phyloP scores from a whole-genome alignment of 2,329 filamentous ascomycete genomes.

The Paraphaeosphaeria sporulosa region DNA sequence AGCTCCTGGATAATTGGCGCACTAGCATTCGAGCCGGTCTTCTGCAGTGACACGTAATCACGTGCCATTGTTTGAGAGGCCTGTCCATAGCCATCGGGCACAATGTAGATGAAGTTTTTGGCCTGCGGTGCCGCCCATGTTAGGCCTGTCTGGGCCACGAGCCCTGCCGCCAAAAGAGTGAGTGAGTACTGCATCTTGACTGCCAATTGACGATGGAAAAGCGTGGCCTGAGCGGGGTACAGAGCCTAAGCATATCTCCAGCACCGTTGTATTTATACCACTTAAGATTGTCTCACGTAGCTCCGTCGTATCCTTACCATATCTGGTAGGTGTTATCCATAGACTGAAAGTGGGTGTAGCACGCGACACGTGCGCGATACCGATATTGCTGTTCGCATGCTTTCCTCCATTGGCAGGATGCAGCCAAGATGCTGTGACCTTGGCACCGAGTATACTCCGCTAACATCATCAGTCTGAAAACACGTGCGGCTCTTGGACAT shows the following conservation, averaged over 20 bases:
- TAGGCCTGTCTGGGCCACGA: conserved; percentile 19
- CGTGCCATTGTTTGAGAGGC: conserved; percentile 34
- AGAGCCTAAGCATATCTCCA: background rate
- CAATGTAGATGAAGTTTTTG: conserved; percentile 35
- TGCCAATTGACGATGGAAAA: background rate
- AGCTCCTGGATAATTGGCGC: conserved; percentile 28
- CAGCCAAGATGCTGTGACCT: conserved; percentile 9
- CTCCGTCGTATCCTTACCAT: background rate
- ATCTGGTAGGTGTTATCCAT: background rate
- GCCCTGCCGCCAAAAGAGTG: conserved; percentile 4
- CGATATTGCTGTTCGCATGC: conserved; percentile 4
- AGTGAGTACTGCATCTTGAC: conserved; percentile 2
- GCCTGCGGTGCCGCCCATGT: conserved; percentile 26
- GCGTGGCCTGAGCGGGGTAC: background rate
- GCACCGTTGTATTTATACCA: background rate
- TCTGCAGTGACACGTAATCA: conserved; percentile 29
- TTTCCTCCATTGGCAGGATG: conserved; percentile 1
- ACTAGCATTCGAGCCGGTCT: conserved; percentile 26
- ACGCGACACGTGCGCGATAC: conserved; percentile 3
- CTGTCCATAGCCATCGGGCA: conserved; percentile 34
- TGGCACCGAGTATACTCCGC: background rate
- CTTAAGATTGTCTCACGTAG: background rate
- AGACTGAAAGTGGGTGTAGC: background rate
- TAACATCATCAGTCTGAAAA: background rate
- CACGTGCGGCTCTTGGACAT: conserved; percentile 4